Evolutionary conservation across 108 stramenopile genomes (phyloP).

Genomic region (Skeletonema menzelii): DNA sequence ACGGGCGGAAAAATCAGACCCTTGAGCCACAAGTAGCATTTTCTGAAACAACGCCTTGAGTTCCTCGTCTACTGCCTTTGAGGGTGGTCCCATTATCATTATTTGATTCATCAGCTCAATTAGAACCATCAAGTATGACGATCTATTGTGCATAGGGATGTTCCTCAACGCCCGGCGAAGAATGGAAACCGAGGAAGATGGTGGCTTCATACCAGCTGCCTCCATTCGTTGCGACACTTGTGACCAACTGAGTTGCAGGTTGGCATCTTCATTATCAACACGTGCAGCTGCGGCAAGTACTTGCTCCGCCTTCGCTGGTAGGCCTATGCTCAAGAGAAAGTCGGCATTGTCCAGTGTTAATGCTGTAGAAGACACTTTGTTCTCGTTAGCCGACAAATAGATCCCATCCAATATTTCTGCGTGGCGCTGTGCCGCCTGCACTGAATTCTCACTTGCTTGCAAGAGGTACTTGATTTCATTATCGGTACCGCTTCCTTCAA

Average conservation of each 20-base stretch:
- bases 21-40: constrained; percentile 60
- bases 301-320: constrained; percentile 34
- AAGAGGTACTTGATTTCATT: constrained; percentile 26
- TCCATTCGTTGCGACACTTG: constrained; percentile 32
- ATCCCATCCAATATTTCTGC: constrained; percentile 30
- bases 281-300: constrained; percentile 26
- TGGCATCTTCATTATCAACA: constrained; percentile 7
- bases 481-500: not conserved
- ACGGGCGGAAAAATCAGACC: constrained; percentile 30
- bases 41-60: constrained; percentile 54
- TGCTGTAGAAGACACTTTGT: constrained; percentile 33
- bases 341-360: constrained; percentile 61
- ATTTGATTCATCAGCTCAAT: constrained; percentile 59
- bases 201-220: constrained; percentile 7
- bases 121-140: constrained; percentile 48
- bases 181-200: constrained; percentile 31
- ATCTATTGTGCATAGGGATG: constrained; percentile 53
- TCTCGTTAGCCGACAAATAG: constrained; percentile 17
- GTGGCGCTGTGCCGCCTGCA: constrained; percentile 24
- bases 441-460: constrained; percentile 18
- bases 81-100: constrained; percentile 22
- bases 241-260: constrained; percentile 64
- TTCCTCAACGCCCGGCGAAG: constrained; percentile 49
- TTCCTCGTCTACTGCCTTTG: constrained; percentile 13
- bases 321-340: constrained; percentile 40